Evolutionary conservation across 2,329 filamentous ascomycete species (phyloP), one percentile per base, ranked within the genome.

Genomic region (Alternaria gaisen): DNA sequence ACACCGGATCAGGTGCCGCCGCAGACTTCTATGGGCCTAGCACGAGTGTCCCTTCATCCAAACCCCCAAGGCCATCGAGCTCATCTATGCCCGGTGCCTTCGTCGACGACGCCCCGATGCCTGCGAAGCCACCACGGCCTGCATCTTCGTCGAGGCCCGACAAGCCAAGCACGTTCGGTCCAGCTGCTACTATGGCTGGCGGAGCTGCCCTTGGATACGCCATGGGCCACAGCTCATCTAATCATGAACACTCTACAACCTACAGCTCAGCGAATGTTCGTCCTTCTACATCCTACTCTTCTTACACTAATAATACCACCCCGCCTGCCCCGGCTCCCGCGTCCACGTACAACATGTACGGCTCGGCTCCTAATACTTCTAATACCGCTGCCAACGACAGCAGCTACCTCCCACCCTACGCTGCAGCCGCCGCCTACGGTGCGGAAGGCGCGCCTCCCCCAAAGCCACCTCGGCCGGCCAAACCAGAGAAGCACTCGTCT

Each of bases 1-100:
- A 90, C 69, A 88, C 87, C 5, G 88, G 87, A 53, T 80, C 82
- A 50, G 85, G 85, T 32, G 80, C 85, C n/a, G 87, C 87, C 22
- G 85, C 86, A 6, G 83, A 85, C 14, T 89, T 87, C 73, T 89
- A 83, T 68, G 76, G 73, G 58, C 50, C 70, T 54, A 72, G 67
- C 54, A 60, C 59, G 10, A 63, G 68, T 43, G 63, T 67, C 18
- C 44, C 61, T 50, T 38, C 65, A 26, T 72, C 77, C 1, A 81
- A 79, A 63, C 80, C 80, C 28, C 71, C 76, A 36, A 68, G 74
- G 40, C 72, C 74, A 28, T 62, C 62, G 12, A 68, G 67, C 20
- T 61, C 63, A 16, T 67, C 71, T 11, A 78, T 79, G 76, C 76
- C 77, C 16, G 77, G 77, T 40, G 68, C 74, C 44, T 79, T 79